phyloP scores from a whole-genome alignment of 2,329 filamentous ascomycete species.

The Neonectria punicea region DNA sequence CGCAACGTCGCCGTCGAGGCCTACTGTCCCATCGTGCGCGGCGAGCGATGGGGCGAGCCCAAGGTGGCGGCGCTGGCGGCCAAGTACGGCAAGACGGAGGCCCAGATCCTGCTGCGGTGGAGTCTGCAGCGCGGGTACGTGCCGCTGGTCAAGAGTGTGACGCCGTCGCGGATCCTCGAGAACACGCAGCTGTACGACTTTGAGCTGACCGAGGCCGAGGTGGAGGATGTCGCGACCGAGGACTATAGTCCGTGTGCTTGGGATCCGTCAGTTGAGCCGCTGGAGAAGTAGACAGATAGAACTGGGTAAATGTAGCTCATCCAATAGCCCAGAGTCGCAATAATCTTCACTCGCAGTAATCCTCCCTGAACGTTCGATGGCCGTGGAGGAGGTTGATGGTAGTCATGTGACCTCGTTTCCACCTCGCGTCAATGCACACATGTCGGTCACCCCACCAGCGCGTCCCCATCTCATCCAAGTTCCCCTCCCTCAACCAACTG shows the following conservation, averaged over 20 bases:
- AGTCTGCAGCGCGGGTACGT: constrained; percentile 82
- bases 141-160: constrained; percentile 80
- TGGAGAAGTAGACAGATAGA: constrained; percentile 51
- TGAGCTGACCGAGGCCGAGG: constrained; percentile 63
- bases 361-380: not conserved
- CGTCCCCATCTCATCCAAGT: constrained; percentile 7
- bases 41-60: constrained; percentile 76
- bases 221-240: constrained; percentile 59
- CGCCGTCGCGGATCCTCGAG: constrained; percentile 71
- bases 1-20: constrained; percentile 71
- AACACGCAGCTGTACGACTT: constrained; percentile 70
- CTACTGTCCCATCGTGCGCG: constrained; percentile 71
- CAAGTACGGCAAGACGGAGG: constrained; percentile 78
- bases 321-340: not conserved
- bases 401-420: constrained; percentile 42
- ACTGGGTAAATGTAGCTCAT: not conserved
- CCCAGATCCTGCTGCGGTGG: constrained; percentile 84
- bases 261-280: constrained; percentile 63
- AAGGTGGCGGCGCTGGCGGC: constrained; percentile 71
- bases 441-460: constrained; percentile 24
- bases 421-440: constrained; percentile 34
- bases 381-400: constrained; percentile 12
- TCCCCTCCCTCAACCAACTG: constrained; percentile 2
- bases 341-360: no score
- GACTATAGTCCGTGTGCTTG: constrained; percentile 66